Percentiles rank a stretch among this genome's conserved stretches.
Evolutionary conservation across 1,284 basidiomycete genomes (phyloP).

Genomic region (Mycosarcoma maydis): DNA sequence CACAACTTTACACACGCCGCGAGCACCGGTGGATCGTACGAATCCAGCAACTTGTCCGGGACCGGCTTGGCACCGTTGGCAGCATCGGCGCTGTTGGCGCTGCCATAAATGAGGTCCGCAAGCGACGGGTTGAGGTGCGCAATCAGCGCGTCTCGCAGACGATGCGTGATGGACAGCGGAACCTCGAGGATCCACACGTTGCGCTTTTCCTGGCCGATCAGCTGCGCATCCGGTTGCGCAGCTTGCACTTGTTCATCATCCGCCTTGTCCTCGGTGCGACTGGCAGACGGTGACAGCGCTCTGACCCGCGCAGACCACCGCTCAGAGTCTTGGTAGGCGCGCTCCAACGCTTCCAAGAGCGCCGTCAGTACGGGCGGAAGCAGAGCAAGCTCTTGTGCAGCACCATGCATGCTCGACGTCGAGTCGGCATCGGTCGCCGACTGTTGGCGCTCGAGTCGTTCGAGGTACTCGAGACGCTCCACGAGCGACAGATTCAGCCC

Average conservation of each 20-base stretch:
- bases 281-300: conserved; percentile 2
- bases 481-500: conserved; percentile 58
- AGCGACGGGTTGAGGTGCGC: conserved; percentile 43
- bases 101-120: conserved; percentile 35
- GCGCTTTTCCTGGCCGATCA: conserved; percentile 75
- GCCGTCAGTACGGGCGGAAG: conserved; percentile 80
- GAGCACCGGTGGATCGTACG: conserved; percentile 85
- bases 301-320: conserved; percentile 46
- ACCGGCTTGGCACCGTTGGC: conserved; percentile 14
- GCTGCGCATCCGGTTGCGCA: conserved; percentile 9
- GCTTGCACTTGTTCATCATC: not conserved
- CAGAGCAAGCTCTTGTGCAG: conserved; percentile 36
- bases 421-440: not conserved
- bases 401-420: not conserved
- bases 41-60: conserved; percentile 73
- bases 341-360: conserved; percentile 75
- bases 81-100: conserved; percentile 2
- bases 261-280: not conserved
- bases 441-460: conserved; percentile 45
- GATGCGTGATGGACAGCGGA: conserved; percentile 79
- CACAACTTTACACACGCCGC: conserved; percentile 86
- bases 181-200: conserved; percentile 87
- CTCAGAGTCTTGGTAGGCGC: conserved; percentile 74
- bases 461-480: conserved; percentile 45
- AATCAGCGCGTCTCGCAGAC: conserved; percentile 83